Evolutionary conservation across 2,329 filamentous ascomycete species (phyloP).

Genomic region (Stemphylium vesicarium): DNA sequence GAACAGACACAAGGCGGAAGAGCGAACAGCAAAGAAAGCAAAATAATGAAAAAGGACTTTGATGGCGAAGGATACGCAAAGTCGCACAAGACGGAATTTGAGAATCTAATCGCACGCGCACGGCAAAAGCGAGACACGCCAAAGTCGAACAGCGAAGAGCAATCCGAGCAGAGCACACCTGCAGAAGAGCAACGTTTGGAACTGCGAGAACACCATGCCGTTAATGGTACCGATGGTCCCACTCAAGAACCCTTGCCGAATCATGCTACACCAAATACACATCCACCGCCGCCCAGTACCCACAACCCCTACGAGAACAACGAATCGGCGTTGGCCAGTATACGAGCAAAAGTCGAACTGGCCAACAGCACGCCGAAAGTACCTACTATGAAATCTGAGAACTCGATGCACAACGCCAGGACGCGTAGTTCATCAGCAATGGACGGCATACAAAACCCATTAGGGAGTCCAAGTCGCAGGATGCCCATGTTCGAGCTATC

Average conservation of each 20-base stretch:
- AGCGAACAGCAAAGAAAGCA: conserved; percentile 49
- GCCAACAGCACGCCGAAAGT: conserved; percentile 19
- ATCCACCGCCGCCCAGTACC: neutral
- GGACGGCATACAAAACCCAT: conserved; percentile 28
- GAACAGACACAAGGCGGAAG: conserved; percentile 78
- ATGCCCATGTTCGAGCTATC: conserved; percentile 54
- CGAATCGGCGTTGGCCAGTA: conserved; percentile 29
- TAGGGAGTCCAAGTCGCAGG: conserved; percentile 39
- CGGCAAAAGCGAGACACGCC: conserved; percentile 59
- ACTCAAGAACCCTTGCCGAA: neutral
- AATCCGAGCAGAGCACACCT: conserved; percentile 16
- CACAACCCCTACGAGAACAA: conserved; percentile 31
- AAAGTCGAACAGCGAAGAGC: conserved; percentile 29
- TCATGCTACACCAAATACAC: conserved; percentile 2
- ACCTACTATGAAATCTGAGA: conserved; percentile 15
- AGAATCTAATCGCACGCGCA: conserved; percentile 78
- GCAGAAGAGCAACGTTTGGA: conserved; percentile 1
- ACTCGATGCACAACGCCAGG: conserved; percentile 4
- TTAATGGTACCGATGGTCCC: conserved; percentile 6
- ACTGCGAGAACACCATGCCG: neutral
- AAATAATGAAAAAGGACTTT: conserved; percentile 85
- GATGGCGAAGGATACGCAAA: conserved; percentile 77
- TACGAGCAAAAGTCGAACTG: conserved; percentile 31
- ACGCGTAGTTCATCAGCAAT: neutral
- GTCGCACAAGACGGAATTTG: conserved; percentile 77